A percentile compares a stretch with the other conserved stretches of the same genome.
Evolutionary conservation across 257 asterid genomes (phyloP).

Genomic region (Pogostemon cablin): DNA sequence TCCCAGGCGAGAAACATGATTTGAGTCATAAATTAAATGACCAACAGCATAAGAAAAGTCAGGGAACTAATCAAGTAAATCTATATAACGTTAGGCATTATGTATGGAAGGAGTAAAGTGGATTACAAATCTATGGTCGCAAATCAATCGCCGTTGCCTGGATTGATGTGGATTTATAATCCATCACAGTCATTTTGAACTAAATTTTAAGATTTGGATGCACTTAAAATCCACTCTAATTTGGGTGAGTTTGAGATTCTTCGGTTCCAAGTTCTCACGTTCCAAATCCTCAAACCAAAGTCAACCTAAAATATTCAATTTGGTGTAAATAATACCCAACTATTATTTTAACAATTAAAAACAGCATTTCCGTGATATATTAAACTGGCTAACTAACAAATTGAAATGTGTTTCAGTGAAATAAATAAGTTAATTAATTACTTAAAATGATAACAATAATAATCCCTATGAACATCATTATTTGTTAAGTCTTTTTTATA

Average conservation of each 20-base stretch:
- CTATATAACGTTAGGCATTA: not conserved
- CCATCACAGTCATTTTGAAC: not conserved
- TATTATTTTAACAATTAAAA: not conserved
- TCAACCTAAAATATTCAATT: not conserved
- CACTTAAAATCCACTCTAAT: not conserved
- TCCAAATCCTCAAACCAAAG: not conserved
- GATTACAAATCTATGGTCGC: not conserved
- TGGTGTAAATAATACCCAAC: not conserved
- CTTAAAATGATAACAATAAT: not conserved
- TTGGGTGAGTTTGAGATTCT: not conserved
- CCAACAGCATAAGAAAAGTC: conserved; percentile 1
- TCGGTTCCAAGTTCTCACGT: not conserved
- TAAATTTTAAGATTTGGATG: not conserved
- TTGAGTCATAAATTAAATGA: not conserved
- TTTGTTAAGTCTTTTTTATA: not conserved
- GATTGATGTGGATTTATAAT: not conserved
- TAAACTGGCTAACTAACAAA: conserved; percentile 12
- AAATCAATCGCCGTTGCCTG: not conserved
- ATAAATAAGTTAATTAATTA: not conserved
- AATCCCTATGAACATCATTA: not conserved
- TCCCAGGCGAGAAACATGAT: not conserved
- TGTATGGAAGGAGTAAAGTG: not conserved
- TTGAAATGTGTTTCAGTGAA: not conserved
- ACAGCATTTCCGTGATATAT: not conserved
- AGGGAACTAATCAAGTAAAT: conserved; percentile 2